Conservation (phyloP, 1,284 basidiomycete species). For the Takashimella koratensis region DNA sequence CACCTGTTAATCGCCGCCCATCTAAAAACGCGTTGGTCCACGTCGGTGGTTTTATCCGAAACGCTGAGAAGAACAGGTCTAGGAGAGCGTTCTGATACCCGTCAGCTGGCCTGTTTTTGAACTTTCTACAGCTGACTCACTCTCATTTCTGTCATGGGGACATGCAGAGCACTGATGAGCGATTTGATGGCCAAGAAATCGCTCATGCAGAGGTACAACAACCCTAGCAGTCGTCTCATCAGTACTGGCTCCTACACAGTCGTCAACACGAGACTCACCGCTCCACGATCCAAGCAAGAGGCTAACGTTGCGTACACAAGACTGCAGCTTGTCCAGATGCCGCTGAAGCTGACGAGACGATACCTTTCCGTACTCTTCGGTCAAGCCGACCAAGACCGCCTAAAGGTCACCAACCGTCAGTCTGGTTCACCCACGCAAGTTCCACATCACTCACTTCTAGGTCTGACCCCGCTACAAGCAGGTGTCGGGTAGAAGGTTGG, state of each 20-base stretch:
- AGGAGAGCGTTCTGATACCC: constrained; percentile 75
- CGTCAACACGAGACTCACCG: constrained; percentile 67
- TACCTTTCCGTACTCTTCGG: constrained; percentile 84
- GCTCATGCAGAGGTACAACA: constrained; percentile 92
- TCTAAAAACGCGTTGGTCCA: constrained; percentile 89
- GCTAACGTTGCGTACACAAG: constrained; percentile 72
- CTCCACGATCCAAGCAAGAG: constrained; percentile 89
- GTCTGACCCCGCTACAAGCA: constrained; percentile 78
- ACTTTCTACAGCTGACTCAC: no score
- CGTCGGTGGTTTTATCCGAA: constrained; percentile 82
- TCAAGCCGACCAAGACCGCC: constrained; percentile 81
- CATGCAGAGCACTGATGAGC: constrained; percentile 77
- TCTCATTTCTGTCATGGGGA: constrained; percentile 80
- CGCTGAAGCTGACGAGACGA: constrained; percentile 38
- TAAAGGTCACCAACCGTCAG: no score
- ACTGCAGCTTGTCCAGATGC: constrained; percentile 71
- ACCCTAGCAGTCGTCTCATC: no score
- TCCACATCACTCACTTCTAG: constrained; percentile 74
- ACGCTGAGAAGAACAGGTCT: constrained; percentile 89
- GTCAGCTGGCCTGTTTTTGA: not conserved
- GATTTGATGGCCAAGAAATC: constrained; percentile 79
- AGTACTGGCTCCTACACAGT: no score
- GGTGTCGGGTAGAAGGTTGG: constrained; percentile 73
- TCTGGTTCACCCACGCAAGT: no score
- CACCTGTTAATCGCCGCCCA: constrained; percentile 78